phyloP scores from a whole-genome alignment of 2,329 filamentous ascomycete species.

The Aspergillus pseudoglaucus region DNA sequence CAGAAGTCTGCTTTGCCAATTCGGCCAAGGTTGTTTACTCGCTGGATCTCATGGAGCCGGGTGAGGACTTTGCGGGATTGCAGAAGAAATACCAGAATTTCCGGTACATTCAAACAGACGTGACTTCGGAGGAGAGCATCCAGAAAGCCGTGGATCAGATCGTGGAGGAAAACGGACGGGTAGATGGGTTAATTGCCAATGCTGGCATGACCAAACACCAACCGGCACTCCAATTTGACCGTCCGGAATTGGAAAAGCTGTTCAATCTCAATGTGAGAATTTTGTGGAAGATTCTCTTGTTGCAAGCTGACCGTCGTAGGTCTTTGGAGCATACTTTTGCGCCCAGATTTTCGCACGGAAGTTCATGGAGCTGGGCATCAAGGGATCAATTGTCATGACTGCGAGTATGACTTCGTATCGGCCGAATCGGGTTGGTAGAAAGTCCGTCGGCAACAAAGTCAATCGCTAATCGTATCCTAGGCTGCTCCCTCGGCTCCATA shows the following conservation, averaged over 20 bases:
- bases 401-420: conserved; percentile 45
- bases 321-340: conserved; percentile 26
- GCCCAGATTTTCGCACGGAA: conserved; percentile 23
- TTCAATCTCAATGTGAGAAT: conserved; percentile 39
- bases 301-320: conserved; percentile 2
- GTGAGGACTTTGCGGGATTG: conserved; percentile 29
- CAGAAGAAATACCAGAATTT: conserved; percentile 39
- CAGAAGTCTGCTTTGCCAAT: conserved; percentile 43
- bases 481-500: conserved; percentile 48
- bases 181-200: conserved; percentile 40
- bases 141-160: conserved; percentile 38
- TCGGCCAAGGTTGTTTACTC: conserved; percentile 36
- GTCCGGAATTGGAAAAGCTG: conserved; percentile 34
- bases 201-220: conserved; percentile 43
- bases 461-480: conserved; percentile 1
- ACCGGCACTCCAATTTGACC: conserved; percentile 40
- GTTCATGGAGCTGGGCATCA: conserved; percentile 38
- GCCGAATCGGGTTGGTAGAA: conserved; percentile 33
- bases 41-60: conserved; percentile 34
- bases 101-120: conserved; percentile 42
- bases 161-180: conserved; percentile 31
- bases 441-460: too few species aligned
- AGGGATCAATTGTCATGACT: conserved; percentile 40
- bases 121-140: conserved; percentile 39
- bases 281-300: not conserved